A percentile compares a stretch with the other conserved stretches of the same genome.
phyloP scores from a whole-genome alignment of 345 rosid species.

The Hirschfeldia incana region DNA sequence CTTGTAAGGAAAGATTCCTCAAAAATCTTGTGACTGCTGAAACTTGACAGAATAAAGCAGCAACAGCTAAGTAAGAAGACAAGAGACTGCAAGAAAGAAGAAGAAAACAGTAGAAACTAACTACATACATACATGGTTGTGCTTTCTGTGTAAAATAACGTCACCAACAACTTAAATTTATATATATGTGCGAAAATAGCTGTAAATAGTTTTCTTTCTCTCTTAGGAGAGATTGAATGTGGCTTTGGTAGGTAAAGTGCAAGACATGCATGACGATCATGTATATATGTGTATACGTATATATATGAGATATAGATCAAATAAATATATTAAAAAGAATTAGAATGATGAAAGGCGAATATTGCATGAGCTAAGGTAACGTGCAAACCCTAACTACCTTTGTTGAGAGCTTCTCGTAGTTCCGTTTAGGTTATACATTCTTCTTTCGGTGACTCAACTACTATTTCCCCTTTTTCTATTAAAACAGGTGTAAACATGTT shows the following conservation, averaged over 20 bases:
- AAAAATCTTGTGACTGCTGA: conserved; percentile 29
- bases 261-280: conserved; percentile 58
- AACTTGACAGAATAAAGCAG: conserved; percentile 31
- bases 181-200: conserved; percentile 13
- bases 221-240: conserved; percentile 20
- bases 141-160: conserved; percentile 20
- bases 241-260: conserved; percentile 67
- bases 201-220: background rate
- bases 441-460: conserved; percentile 67
- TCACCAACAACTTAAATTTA: conserved; percentile 29
- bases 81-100: conserved; percentile 19
- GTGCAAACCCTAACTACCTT: conserved; percentile 67
- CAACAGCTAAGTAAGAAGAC: conserved; percentile 25
- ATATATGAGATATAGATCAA: background rate
- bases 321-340: conserved; percentile 3
- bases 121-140: conserved; percentile 26
- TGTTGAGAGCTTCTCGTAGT: conserved; percentile 42
- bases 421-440: conserved; percentile 51
- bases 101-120: conserved; percentile 13
- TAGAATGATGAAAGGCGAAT: conserved; percentile 55
- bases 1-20: conserved; percentile 32
- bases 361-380: conserved; percentile 87
- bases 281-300: background rate
- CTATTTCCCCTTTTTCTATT: conserved; percentile 34
- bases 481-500: too few species aligned